Percentiles rank a stretch among this genome's conserved stretches.
Conservation (phyloP, 306 rosid genomes). For the Begonia masoniana region DNA sequence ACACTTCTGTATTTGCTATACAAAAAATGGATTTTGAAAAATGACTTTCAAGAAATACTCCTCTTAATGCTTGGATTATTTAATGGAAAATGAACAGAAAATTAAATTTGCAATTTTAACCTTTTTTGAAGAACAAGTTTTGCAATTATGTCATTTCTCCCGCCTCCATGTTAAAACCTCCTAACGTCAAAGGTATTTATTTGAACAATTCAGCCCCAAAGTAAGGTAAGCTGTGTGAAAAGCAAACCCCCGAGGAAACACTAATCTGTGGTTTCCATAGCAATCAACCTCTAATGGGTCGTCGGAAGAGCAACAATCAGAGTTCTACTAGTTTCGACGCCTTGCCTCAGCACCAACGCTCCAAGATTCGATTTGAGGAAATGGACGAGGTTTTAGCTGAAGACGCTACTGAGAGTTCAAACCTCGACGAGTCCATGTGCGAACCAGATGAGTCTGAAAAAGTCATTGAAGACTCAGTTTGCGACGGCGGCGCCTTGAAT, state of each 20-base stretch:
- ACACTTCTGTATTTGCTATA: no score
- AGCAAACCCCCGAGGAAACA: conserved; percentile 10
- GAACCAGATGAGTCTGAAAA: conserved; percentile 32
- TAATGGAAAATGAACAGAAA: no score
- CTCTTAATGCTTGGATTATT: no score
- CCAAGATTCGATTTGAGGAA: conserved; percentile 43
- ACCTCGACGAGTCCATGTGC: conserved; percentile 70
- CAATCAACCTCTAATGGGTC: conserved; percentile 33
- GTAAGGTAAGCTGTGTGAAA: no score
- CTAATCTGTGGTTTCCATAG: background rate
- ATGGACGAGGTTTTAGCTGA: conserved; percentile 35
- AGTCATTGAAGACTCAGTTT: conserved; percentile 16
- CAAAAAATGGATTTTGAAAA: no score
- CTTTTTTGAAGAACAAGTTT: no score
- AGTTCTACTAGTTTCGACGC: conserved; percentile 11
- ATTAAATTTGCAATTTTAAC: no score
- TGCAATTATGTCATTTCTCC: no score
- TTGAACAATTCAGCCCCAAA: no score
- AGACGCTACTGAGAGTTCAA: conserved; percentile 52
- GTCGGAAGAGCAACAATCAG: conserved; percentile 36
- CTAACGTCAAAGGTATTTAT: no score
- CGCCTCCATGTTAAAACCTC: no score
- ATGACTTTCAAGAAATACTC: no score
- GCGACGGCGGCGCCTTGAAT: conserved; percentile 10
- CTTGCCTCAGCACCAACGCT: conserved; percentile 13